Evolutionary conservation across 2,329 filamentous ascomycete species (phyloP).

Genomic region (Penicillium rolfsii): DNA sequence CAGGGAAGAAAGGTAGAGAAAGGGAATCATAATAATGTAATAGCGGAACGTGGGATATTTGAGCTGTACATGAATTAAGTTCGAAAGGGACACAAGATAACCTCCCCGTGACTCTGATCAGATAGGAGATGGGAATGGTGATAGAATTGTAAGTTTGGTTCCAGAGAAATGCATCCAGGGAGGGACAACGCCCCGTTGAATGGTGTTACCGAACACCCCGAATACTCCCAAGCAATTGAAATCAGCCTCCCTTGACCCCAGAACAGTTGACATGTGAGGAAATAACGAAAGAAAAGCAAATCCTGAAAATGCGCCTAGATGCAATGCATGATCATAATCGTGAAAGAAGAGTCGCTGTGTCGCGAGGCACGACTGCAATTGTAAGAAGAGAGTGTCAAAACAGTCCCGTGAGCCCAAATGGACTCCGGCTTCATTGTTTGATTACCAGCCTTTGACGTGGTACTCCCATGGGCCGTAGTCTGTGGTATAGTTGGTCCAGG

Average conservation of each 20-base stretch:
- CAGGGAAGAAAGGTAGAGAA: background rate
- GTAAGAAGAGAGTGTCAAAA: slow-evolving; percentile 2
- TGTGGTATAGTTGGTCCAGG: slow-evolving; percentile 80
- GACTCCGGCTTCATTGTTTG: background rate
- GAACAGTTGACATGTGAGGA: background rate
- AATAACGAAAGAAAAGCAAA: slow-evolving; percentile 32
- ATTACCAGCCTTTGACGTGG: slow-evolving; percentile 81
- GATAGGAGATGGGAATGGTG: background rate
- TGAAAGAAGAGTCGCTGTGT: slow-evolving; percentile 25
- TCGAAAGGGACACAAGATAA: slow-evolving; percentile 24
- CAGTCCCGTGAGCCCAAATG: background rate
- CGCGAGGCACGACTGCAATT: slow-evolving; percentile 16
- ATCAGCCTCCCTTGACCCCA: slow-evolving; percentile 3
- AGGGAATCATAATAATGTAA: background rate
- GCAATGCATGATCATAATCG: slow-evolving; percentile 46
- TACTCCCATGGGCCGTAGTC: slow-evolving; percentile 81
- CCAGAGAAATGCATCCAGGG: slow-evolving; percentile 28
- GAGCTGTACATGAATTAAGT: slow-evolving; percentile 41
- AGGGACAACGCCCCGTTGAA: slow-evolving; percentile 37
- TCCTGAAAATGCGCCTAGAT: slow-evolving; percentile 42
- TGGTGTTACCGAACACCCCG: slow-evolving; percentile 29
- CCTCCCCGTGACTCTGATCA: slow-evolving; percentile 13
- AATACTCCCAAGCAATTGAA: slow-evolving; percentile 20
- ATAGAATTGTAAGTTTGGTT: slow-evolving; percentile 11
- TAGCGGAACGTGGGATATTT: slow-evolving; percentile 19